A percentile compares a stretch with the other conserved stretches of the same genome.
Conservation (phyloP, 805 yeast species). For the Wickerhamiella bombiphila region DNA sequence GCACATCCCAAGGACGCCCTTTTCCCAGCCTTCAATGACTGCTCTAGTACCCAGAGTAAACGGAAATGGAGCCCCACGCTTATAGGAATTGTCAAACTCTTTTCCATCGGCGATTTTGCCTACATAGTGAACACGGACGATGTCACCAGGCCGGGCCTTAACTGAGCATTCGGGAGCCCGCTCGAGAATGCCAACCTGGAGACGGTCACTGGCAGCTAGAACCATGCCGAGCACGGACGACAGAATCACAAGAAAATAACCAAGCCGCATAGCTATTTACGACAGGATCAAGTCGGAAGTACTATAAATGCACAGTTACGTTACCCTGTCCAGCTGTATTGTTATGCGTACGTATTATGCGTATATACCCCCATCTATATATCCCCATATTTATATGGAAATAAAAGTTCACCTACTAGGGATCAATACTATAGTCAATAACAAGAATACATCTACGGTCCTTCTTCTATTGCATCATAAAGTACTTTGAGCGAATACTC, state of each 20-base stretch:
- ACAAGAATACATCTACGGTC: too few relatives aligned
- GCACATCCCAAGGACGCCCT: constrained; percentile 72
- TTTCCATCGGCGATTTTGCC: constrained; percentile 53
- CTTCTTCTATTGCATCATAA: constrained; percentile 27
- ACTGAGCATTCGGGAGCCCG: constrained; percentile 37
- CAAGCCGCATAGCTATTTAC: too few relatives aligned
- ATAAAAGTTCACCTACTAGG: too few relatives aligned
- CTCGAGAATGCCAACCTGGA: constrained; percentile 28
- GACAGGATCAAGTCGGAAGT: too few relatives aligned
- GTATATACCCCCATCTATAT: too few relatives aligned
- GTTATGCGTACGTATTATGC: too few relatives aligned
- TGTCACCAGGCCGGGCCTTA: constrained; percentile 51
- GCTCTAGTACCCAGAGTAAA: constrained; percentile 66
- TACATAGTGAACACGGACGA: constrained; percentile 60
- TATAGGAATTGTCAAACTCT: constrained; percentile 59
- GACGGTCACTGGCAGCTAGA: constrained; percentile 13
- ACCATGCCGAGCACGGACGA: too few relatives aligned
- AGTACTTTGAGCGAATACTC: constrained; percentile 78
- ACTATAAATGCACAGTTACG: too few relatives aligned
- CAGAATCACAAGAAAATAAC: too few relatives aligned
- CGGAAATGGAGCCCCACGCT: constrained; percentile 49
- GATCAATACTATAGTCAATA: too few relatives aligned
- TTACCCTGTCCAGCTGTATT: too few relatives aligned
- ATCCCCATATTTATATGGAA: too few relatives aligned
- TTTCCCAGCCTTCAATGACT: constrained; percentile 86